A percentile compares a stretch with the other conserved stretches of the same genome.
phyloP scores from a whole-genome alignment of 768 basidiomycete species.

The Leccinum fibrillosum region DNA sequence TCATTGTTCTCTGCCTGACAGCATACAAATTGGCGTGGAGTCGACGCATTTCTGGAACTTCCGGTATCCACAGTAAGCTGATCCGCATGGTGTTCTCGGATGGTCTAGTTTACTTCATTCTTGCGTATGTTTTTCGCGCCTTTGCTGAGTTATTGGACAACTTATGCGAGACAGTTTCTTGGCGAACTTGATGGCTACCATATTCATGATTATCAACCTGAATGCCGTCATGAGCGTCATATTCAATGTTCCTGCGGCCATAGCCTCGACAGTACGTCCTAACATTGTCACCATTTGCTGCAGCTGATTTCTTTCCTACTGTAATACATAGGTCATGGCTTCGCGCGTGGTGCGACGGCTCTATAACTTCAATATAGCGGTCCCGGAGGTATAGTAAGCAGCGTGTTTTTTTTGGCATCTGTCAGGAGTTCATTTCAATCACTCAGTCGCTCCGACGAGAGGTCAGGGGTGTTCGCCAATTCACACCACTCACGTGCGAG shows the following conservation, averaged over 20 bases:
- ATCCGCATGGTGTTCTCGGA: conserved; percentile 66
- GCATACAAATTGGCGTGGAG: conserved; percentile 52
- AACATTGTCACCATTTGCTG: not conserved
- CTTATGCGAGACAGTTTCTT: conserved; percentile 33
- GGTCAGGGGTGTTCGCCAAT: conserved; percentile 19
- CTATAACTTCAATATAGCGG: conserved; percentile 41
- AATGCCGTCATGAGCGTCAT: conserved; percentile 67
- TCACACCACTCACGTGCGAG: conserved; percentile 15
- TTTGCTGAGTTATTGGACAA: conserved; percentile 24
- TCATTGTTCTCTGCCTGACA: conserved; percentile 56
- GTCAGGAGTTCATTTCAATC: not conserved
- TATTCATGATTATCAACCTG: conserved; percentile 64
- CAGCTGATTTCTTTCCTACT: not conserved
- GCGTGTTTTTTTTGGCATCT: not conserved
- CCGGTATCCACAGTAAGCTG: conserved; percentile 42
- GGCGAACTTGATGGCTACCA: conserved; percentile 40
- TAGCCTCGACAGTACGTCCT: conserved; percentile 45
- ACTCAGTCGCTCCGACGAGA: conserved; percentile 18
- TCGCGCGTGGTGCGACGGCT: conserved; percentile 59
- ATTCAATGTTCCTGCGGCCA: conserved; percentile 63
- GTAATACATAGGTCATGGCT: conserved; percentile 46
- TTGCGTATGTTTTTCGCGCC: conserved; percentile 48
- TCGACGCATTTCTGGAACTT: conserved; percentile 10
- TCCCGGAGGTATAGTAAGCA: conserved; percentile 31
- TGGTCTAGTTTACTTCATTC: conserved; percentile 71